These are phyloP conservation scores for Gossypium trilobum DNA, from an alignment of 441 rosid species.

Conservation along the genomic window DNA sequence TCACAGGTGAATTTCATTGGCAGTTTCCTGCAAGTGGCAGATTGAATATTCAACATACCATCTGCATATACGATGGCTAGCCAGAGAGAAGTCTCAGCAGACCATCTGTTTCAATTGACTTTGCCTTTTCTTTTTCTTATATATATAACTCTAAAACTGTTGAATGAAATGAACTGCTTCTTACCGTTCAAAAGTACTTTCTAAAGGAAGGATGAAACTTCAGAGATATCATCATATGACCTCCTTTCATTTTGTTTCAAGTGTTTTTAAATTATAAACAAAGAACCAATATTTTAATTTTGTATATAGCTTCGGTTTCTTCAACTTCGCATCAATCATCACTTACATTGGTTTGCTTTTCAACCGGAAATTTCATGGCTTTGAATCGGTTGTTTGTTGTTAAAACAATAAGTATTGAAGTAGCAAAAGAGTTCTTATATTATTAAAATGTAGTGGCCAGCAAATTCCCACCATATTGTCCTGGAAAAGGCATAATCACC, in stretches of 20 bases:
- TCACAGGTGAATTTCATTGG: not conserved
- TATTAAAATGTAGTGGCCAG: too few species aligned
- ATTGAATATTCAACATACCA: constrained; percentile 13
- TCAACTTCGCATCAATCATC: too few species aligned
- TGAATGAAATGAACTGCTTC: not conserved
- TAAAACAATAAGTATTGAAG: too few species aligned
- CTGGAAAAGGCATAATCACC: constrained; percentile 16
- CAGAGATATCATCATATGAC: constrained; percentile 5
- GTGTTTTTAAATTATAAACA: not conserved
- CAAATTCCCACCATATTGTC: not conserved
- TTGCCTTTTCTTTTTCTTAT: not conserved
- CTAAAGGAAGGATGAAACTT: constrained; percentile 13
- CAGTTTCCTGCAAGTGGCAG: constrained; percentile 8
- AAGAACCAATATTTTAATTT: not conserved
- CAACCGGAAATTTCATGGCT: too few species aligned
- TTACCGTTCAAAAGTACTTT: not conserved
- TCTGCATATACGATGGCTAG: not conserved
- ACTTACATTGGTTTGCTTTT: too few species aligned
- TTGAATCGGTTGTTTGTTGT: too few species aligned
- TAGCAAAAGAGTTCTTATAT: too few species aligned
- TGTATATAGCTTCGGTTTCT: not conserved
- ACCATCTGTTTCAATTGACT: constrained; percentile 8
- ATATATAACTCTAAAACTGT: not conserved
- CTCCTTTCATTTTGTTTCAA: not conserved
- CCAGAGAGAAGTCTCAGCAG: not conserved